phyloP scores from a whole-genome alignment of 1,284 basidiomycete species.

The Ganoderma resinaceum region DNA sequence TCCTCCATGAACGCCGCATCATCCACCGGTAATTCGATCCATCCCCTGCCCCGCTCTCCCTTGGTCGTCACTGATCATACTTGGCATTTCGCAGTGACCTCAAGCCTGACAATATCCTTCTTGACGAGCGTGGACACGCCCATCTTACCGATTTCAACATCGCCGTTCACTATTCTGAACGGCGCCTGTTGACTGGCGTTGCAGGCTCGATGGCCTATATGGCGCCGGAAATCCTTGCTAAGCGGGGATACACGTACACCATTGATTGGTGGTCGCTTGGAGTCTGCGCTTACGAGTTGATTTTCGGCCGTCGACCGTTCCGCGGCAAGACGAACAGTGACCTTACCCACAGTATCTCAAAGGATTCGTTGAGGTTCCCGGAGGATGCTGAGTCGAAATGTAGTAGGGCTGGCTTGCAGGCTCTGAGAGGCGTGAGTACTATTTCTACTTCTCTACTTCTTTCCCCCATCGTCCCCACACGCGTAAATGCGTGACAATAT shows the following conservation, averaged over 20 bases:
- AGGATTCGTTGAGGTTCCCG: constrained; percentile 77
- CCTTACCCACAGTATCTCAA: constrained; percentile 88
- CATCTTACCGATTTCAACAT: constrained; percentile 99
- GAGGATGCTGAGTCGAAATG: constrained; percentile 80
- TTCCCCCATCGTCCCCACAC: background rate
- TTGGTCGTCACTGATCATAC: background rate
- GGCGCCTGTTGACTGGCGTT: constrained; percentile 87
- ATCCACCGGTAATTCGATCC: constrained; percentile 94
- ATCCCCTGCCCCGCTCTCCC: constrained; percentile 1
- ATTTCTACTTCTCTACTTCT: constrained; percentile 1
- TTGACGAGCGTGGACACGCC: constrained; percentile 95
- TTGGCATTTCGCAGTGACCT: constrained; percentile 68
- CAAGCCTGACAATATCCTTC: constrained; percentile 97
- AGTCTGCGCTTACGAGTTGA: constrained; percentile 90
- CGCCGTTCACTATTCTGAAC: constrained; percentile 93
- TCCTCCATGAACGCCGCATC: constrained; percentile 91
- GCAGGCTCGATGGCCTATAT: constrained; percentile 99
- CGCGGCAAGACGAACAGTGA: constrained; percentile 91
- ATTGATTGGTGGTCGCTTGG: constrained; percentile 99
- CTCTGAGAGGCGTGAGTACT: constrained; percentile 68
- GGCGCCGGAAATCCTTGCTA: constrained; percentile 92
- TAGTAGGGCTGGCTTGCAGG: constrained; percentile 68
- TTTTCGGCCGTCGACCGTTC: constrained; percentile 93
- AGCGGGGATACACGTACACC: constrained; percentile 86
- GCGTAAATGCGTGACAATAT: background rate